A percentile compares a stretch with the other conserved stretches of the same genome.
phyloP scores from a whole-genome alignment of 371 early-diverging fungal genomes.

The Mortierella sp. region DNA sequence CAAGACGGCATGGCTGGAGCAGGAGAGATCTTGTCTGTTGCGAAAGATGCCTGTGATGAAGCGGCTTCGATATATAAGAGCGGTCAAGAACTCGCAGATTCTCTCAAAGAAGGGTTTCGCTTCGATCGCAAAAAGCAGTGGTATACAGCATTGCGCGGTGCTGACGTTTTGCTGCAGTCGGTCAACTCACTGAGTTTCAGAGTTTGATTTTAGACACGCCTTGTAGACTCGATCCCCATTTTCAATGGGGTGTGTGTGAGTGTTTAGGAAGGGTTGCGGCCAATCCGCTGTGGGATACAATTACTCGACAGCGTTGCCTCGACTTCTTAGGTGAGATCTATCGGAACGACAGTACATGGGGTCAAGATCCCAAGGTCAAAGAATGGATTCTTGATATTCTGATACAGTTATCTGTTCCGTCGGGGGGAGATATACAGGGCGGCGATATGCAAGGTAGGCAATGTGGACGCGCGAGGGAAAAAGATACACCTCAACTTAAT shows the following conservation, averaged over 20 bases:
- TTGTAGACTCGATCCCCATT: too few species aligned
- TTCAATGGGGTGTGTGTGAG: too few species aligned
- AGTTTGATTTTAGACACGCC: background rate
- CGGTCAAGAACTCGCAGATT: slow-evolving; percentile 4
- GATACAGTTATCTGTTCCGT: background rate
- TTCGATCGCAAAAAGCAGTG: too few species aligned
- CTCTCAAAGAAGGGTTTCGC: too few species aligned
- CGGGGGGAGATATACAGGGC: too few species aligned
- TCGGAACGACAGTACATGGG: slow-evolving; percentile 14
- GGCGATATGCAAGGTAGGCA: too few species aligned
- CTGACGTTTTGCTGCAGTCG: slow-evolving; percentile 6
- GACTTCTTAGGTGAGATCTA: slow-evolving; percentile 15
- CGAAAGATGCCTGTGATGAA: background rate
- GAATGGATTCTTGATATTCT: slow-evolving; percentile 13
- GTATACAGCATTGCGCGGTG: too few species aligned
- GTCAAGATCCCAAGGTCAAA: slow-evolving; percentile 7
- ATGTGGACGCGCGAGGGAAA: too few species aligned
- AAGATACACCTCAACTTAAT: too few species aligned
- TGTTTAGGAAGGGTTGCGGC: slow-evolving; percentile 9
- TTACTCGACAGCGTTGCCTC: slow-evolving; percentile 2
- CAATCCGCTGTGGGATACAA: slow-evolving; percentile 12
- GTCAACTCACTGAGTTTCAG: slow-evolving; percentile 9
- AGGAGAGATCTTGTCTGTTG: background rate
- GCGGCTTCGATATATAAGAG: slow-evolving; percentile 2
- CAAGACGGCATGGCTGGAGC: slow-evolving; percentile 1